Conservation (phyloP, 306 rosid species). For the Mucuna pruriens region DNA sequence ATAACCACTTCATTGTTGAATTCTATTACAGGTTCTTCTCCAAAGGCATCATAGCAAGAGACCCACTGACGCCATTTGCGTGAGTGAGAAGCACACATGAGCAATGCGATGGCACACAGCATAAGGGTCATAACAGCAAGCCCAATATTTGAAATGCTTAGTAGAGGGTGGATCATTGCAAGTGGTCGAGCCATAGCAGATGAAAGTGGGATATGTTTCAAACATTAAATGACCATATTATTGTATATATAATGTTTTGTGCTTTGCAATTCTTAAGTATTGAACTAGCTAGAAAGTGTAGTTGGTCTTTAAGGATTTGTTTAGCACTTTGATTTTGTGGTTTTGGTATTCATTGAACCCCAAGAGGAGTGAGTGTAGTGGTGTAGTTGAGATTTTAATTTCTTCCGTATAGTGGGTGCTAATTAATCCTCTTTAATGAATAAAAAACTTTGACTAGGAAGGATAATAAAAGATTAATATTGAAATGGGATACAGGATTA, state of each 20-base stretch:
- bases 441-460: not conserved
- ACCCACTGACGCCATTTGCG: conserved; percentile 59
- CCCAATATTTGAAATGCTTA: conserved; percentile 49
- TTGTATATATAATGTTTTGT: conserved; percentile 1
- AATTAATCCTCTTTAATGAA: not conserved
- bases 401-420: not conserved
- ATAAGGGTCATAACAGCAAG: conserved; percentile 55
- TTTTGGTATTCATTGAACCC: conserved; percentile 48
- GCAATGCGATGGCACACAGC: conserved; percentile 61
- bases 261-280: conserved; percentile 13
- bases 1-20: conserved; percentile 43
- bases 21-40: conserved; percentile 59
- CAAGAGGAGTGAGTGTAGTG: conserved; percentile 15
- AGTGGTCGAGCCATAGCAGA: conserved; percentile 71
- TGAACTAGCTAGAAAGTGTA: conserved; percentile 40
- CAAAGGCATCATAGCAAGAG: conserved; percentile 46
- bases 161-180: conserved; percentile 31
- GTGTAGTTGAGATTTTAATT: conserved; percentile 14
- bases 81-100: conserved; percentile 87
- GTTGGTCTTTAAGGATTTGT: conserved; percentile 64
- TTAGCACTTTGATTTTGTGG: conserved; percentile 48
- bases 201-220: conserved; percentile 35
- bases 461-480: too few relatives aligned
- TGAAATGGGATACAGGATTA: too few relatives aligned
- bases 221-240: conserved; percentile 39